These are phyloP conservation scores for Globisporangium irregulare DNA, from an alignment of 352 stramenopile genomes.

Conservation along the genomic window DNA sequence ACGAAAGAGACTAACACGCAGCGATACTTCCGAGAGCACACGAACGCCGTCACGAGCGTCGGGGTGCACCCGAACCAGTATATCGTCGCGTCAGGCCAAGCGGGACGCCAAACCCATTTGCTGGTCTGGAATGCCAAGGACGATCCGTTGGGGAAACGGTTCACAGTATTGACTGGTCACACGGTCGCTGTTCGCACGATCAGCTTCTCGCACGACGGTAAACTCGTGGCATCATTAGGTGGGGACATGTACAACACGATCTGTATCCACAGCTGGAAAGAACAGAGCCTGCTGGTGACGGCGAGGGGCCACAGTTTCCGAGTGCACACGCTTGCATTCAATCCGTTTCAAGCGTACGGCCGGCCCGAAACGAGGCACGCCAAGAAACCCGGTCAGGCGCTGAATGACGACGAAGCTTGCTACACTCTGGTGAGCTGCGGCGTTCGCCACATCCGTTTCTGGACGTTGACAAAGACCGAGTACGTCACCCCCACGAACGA, in stretches of 20 bases:
- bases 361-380: conserved; percentile 44
- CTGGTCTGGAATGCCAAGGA: conserved; percentile 71
- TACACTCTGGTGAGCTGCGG: conserved; percentile 75
- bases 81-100: conserved; percentile 62
- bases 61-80: conserved; percentile 56
- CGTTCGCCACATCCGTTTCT: conserved; percentile 73
- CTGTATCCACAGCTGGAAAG: conserved; percentile 70
- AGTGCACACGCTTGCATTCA: conserved; percentile 64
- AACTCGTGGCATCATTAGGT: conserved; percentile 60
- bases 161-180: conserved; percentile 53
- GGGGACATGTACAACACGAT: conserved; percentile 81
- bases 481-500: conserved; percentile 36
- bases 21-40: conserved; percentile 60
- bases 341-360: conserved; percentile 66
- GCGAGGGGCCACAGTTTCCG: conserved; percentile 64
- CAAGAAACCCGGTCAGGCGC: conserved; percentile 54
- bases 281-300: conserved; percentile 50
- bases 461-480: conserved; percentile 61
- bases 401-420: conserved; percentile 66
- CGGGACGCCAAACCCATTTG: conserved; percentile 49
- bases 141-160: conserved; percentile 48
- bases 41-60: conserved; percentile 52
- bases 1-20: conserved; percentile 46
- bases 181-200: conserved; percentile 53
- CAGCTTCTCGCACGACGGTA: conserved; percentile 72